These are phyloP conservation scores for Saccharomyces hybrid DNA, from an alignment of 1,139 yeast species.

Conservation along the genomic window DNA sequence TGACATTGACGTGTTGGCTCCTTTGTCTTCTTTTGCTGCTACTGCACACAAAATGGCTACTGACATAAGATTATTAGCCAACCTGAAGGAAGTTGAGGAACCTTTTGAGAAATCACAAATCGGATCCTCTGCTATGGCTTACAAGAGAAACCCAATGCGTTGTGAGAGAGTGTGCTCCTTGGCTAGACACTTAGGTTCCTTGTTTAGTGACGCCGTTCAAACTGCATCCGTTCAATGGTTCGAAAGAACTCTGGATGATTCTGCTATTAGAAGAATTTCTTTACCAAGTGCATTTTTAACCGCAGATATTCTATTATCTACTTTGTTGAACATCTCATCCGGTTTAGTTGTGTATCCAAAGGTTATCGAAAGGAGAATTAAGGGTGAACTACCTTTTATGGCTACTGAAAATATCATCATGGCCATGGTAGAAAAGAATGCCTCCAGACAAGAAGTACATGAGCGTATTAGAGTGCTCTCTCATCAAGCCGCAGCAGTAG, in stretches of 20 bases:
- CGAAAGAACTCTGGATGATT: conserved; percentile 97
- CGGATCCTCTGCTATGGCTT: conserved; percentile 98
- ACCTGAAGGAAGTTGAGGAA: conserved; percentile 94
- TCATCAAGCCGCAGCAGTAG: conserved; percentile 96
- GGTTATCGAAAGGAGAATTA: conserved; percentile 95
- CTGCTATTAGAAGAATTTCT: conserved; percentile 96
- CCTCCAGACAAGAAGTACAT: conserved; percentile 96
- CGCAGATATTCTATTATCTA: conserved; percentile 85
- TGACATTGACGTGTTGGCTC: conserved; percentile 88
- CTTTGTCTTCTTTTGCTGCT: conserved; percentile 92
- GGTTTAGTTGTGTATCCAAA: conserved; percentile 97
- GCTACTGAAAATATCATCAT: conserved; percentile 98
- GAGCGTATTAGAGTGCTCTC: conserved; percentile 95
- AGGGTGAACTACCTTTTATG: conserved; percentile 95
- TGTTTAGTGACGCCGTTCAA: conserved; percentile 87
- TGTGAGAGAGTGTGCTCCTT: conserved; percentile 97
- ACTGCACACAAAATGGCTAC: conserved; percentile 98
- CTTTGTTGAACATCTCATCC: conserved; percentile 83
- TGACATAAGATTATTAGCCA: conserved; percentile 90
- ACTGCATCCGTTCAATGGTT: conserved; percentile 99
- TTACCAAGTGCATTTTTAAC: conserved; percentile 95
- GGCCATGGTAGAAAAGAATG: conserved; percentile 99
- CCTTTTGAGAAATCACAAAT: conserved; percentile 97
- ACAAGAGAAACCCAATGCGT: conserved; percentile 99
- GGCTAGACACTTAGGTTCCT: conserved; percentile 88